These are phyloP conservation scores for Curvularia spicifera DNA, from an alignment of 2,329 filamentous ascomycete genomes.

Conservation along the genomic window DNA sequence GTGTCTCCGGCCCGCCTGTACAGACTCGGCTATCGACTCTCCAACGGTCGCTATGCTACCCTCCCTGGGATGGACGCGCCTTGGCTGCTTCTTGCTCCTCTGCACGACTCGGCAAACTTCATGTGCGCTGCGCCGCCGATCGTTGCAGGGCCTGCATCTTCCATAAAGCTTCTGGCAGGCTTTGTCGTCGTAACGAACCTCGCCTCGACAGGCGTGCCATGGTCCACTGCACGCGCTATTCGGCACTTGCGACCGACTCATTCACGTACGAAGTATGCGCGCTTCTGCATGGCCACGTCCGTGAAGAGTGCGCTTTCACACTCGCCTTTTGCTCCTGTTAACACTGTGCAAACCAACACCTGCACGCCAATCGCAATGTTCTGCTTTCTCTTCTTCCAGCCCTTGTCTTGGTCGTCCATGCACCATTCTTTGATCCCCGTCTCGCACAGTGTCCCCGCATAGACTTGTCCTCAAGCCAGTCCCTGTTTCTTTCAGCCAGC, in stretches of 20 bases:
- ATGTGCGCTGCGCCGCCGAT: not conserved
- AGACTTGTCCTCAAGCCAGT: constrained; percentile 1
- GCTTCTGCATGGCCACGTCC: not conserved
- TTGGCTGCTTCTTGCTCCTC: not conserved
- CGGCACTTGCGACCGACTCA: not conserved
- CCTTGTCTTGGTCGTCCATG: constrained; percentile 7
- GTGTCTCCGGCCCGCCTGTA: not conserved
- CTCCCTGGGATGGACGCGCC: not conserved
- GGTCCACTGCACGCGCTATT: too few relatives aligned
- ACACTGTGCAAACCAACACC: not conserved
- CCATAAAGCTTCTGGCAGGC: not conserved
- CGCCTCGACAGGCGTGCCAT: too few relatives aligned
- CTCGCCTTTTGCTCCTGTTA: not conserved
- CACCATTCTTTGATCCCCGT: constrained; percentile 7
- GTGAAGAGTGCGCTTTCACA: not conserved
- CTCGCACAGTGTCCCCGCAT: constrained; percentile 4
- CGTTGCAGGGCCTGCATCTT: not conserved
- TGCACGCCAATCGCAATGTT: not conserved
- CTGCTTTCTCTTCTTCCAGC: not conserved
- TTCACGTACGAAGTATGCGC: not conserved
- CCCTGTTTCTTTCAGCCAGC: constrained; percentile 1
- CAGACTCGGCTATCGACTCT: not conserved
- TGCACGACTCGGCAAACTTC: not conserved
- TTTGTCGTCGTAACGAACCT: not conserved
- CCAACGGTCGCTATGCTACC: not conserved